These are phyloP conservation scores for Parathielavia hyrcaniae DNA, from an alignment of 495 filamentous ascomycete species.

Conservation along the genomic window DNA sequence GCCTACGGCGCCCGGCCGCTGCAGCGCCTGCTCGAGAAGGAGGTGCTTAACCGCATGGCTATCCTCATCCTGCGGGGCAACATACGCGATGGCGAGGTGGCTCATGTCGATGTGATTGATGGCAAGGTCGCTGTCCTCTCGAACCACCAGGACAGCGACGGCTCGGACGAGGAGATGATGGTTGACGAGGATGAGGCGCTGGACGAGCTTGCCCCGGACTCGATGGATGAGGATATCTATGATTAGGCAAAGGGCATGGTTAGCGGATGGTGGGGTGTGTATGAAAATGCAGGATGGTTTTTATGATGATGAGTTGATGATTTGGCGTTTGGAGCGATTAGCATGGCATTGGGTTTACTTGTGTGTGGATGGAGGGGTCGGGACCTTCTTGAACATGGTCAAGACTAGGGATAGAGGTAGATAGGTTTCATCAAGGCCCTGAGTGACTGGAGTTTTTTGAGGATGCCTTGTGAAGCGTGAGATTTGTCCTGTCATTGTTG, in stretches of 20 bases:
- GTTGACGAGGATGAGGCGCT: constrained; percentile 59
- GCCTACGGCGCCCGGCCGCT: constrained; percentile 90
- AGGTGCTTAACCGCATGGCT: constrained; percentile 87
- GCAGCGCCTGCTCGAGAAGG: constrained; percentile 84
- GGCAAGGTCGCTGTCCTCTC: constrained; percentile 71
- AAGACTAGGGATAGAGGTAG: constrained; percentile 1
- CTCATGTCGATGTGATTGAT: constrained; percentile 63
- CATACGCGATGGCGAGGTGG: constrained; percentile 77
- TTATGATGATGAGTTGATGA: neutral
- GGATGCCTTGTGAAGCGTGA: no score
- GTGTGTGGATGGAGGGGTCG: neutral
- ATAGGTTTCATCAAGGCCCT: constrained; percentile 3
- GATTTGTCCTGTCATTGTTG: no score
- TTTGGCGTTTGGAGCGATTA: neutral
- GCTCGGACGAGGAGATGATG: constrained; percentile 61
- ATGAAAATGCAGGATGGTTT: neutral
- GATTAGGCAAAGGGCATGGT: neutral
- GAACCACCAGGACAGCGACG: constrained; percentile 65
- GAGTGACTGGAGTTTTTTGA: no score
- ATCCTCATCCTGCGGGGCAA: constrained; percentile 80
- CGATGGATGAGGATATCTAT: constrained; percentile 59
- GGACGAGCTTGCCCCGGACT: constrained; percentile 60
- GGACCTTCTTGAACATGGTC: neutral
- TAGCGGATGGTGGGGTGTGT: neutral
- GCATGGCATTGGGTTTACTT: neutral